These are phyloP conservation scores for Mortierella sp. DNA, from an alignment of 371 early-diverging fungal genomes.

Conservation along the genomic window DNA sequence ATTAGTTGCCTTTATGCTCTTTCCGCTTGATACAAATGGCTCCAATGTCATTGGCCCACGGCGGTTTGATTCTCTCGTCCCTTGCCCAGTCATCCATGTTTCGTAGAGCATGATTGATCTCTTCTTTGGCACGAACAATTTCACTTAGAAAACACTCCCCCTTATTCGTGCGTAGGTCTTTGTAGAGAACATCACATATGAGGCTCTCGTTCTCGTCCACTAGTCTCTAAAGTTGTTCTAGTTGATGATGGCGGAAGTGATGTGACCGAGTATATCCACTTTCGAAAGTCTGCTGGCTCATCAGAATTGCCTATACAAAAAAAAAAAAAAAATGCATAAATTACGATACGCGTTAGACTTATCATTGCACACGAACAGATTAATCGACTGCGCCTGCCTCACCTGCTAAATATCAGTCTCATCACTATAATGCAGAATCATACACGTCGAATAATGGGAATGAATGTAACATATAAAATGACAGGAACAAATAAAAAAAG, in stretches of 20 bases:
- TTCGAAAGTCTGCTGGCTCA: constrained; percentile 60
- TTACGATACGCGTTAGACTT: not conserved
- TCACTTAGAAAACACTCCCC: constrained; percentile 71
- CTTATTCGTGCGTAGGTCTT: constrained; percentile 77
- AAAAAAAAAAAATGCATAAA: not conserved
- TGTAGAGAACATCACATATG: constrained; percentile 68
- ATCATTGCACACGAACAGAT: not conserved
- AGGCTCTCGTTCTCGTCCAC: constrained; percentile 74
- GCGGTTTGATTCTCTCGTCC: constrained; percentile 61
- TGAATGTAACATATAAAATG: no score
- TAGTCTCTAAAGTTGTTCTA: constrained; percentile 72
- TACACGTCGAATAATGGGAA: no score
- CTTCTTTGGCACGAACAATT: constrained; percentile 67
- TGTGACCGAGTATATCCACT: constrained; percentile 62
- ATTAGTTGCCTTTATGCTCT: constrained; percentile 78
- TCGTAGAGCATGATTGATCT: constrained; percentile 64
- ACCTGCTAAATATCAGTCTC: no score
- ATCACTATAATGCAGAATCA: no score
- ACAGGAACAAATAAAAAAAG: no score
- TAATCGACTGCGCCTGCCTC: not conserved
- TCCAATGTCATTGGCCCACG: constrained; percentile 59
- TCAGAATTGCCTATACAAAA: constrained; percentile 39
- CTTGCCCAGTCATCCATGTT: constrained; percentile 73
- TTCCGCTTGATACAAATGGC: constrained; percentile 64
- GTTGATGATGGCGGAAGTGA: constrained; percentile 74